A percentile compares a stretch with the other conserved stretches of the same genome.
Evolutionary conservation across 306 rosid species (phyloP).

Genomic region (Cicer arietinum): DNA sequence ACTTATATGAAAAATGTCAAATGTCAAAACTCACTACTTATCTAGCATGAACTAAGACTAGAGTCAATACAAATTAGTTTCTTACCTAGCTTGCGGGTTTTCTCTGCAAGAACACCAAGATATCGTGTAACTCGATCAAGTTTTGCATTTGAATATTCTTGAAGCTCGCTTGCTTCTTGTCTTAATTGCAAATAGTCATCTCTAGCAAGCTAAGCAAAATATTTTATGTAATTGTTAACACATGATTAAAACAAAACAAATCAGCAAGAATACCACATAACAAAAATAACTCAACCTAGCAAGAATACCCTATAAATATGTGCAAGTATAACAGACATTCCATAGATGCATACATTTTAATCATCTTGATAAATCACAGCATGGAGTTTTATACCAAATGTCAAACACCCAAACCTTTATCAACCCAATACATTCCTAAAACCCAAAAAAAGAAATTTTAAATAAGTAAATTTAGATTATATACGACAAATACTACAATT

Average conservation of each 20-base stretch:
- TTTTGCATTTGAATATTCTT: slow-evolving; percentile 91
- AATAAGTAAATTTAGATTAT: slow-evolving; percentile 8
- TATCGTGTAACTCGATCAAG: slow-evolving; percentile 91
- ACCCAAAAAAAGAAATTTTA: not conserved
- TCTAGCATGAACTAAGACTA: slow-evolving; percentile 32
- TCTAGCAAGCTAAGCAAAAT: slow-evolving; percentile 78
- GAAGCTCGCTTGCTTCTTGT: slow-evolving; percentile 94
- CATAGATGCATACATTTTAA: not conserved
- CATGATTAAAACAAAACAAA: slow-evolving; percentile 37
- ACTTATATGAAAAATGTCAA: slow-evolving; percentile 14
- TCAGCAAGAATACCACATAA: slow-evolving; percentile 28
- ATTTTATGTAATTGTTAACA: slow-evolving; percentile 42
- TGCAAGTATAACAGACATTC: slow-evolving; percentile 13
- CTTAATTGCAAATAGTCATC: slow-evolving; percentile 84
- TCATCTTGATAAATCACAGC: slow-evolving; percentile 7
- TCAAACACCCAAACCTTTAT: slow-evolving; percentile 30
- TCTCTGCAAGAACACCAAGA: slow-evolving; percentile 93
- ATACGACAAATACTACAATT: slow-evolving; percentile 16
- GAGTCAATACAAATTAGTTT: slow-evolving; percentile 27
- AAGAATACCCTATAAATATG: slow-evolving; percentile 27
- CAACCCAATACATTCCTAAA: slow-evolving; percentile 29
- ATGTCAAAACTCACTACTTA: slow-evolving; percentile 4
- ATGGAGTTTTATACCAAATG: not conserved
- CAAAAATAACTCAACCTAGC: slow-evolving; percentile 20
- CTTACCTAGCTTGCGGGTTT: slow-evolving; percentile 81